Conservation (phyloP, 2,329 filamentous ascomycete species). For the Furcasterigmium furcatum region DNA sequence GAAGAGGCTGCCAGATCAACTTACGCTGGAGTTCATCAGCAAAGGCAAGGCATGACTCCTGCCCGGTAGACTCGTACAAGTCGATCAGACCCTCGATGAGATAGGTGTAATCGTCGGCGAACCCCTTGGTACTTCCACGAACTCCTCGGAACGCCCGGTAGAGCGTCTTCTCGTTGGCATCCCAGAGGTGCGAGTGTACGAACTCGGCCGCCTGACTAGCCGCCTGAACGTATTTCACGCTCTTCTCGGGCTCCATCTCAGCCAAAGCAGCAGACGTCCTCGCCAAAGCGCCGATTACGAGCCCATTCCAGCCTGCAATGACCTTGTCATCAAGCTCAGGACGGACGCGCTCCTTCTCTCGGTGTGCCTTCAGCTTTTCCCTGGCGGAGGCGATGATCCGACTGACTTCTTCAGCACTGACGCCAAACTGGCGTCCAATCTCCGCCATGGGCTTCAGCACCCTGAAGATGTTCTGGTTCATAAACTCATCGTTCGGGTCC, state of each 20-base stretch:
- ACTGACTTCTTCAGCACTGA: conserved; percentile 66
- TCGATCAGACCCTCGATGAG: conserved; percentile 78
- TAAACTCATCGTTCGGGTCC: conserved; percentile 90
- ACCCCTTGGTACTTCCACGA: conserved; percentile 64
- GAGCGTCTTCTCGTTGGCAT: conserved; percentile 57
- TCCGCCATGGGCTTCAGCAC: conserved; percentile 65
- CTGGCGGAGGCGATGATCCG: conserved; percentile 65
- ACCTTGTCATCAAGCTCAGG: conserved; percentile 87
- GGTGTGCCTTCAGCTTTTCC: conserved; percentile 65
- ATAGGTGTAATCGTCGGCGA: conserved; percentile 95
- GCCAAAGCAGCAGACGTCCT: conserved; percentile 69
- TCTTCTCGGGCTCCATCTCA: conserved; percentile 52
- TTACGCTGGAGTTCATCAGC: conserved; percentile 76
- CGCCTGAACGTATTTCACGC: conserved; percentile 57
- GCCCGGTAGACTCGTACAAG: conserved; percentile 78
- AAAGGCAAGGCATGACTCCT: conserved; percentile 73
- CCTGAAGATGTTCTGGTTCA: conserved; percentile 86
- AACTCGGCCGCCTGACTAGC: conserved; percentile 70
- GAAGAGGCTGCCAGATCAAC: conserved; percentile 16
- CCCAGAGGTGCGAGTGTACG: conserved; percentile 72
- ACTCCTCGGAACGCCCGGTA: conserved; percentile 72
- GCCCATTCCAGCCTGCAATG: conserved; percentile 81
- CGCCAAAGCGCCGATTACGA: conserved; percentile 81
- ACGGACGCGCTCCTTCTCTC: conserved; percentile 69
- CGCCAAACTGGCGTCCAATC: conserved; percentile 71